Base-by-base conservation (phyloP, 805 yeast species). In the Nakazawaea wyomingensis region DNA sequence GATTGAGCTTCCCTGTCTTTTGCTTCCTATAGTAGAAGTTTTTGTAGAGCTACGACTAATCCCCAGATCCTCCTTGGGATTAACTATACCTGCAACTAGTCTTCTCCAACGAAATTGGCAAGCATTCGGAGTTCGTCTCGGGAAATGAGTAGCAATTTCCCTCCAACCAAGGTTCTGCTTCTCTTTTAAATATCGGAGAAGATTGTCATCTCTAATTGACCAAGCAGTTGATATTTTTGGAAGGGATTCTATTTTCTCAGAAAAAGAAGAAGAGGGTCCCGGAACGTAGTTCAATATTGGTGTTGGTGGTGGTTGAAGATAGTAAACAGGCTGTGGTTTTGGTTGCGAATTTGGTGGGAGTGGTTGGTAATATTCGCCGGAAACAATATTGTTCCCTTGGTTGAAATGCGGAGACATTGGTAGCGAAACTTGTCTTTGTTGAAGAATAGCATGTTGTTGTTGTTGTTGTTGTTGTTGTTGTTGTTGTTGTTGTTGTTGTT, bases 61-160 rank as follows among this genome's bases (percentile, higher is more conserved):
- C n/a, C 13, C 5, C 3, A 29, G 8, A 19, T 21, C 27, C 13
- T 34, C 10, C 26, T 19, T 39, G 50, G 41, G 43, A 16, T 48
- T 51, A 8, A 54, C 53, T 10, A 55, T 62, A 4, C 73, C 71
- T 47, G 65, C 59, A 24, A 71, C 69, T 16, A 73, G 63, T 49
- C 96, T 64, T 59, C 96, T 74, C 96, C 96, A 87, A 52, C 96
- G 75, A 57, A 85, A 85, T 63, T 85, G 95, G 54, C 95, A 85
- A 2, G 95, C 95, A 57, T 85, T 87, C 29, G 95, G 89, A 2
- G 96, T 87, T 56, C 96, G 68, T 58, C 82, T 82, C 34, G 78
- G 72, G 60, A 87, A 87, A 55, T 83, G 85, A 27, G 80, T 72
- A 1, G 93, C 82, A 39, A 87, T 86, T 51, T 87, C 95, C 60